Evolutionary conservation across 495 filamentous ascomycete species (phyloP).

Genomic region (Trichoderma reesei): DNA sequence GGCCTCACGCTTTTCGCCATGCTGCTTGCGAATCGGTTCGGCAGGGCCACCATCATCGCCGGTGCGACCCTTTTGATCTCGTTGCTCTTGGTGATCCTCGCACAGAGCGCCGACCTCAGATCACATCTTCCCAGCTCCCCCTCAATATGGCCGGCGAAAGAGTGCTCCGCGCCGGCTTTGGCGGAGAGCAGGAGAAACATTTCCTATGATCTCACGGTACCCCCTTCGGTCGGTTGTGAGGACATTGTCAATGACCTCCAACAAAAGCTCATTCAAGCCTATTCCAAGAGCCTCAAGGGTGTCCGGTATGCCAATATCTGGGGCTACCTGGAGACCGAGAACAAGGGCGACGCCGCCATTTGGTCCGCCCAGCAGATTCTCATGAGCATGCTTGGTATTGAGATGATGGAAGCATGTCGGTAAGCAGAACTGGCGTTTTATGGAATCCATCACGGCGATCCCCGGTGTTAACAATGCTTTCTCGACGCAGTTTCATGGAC

Average conservation of each 20-base stretch:
- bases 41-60: not conserved
- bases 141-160: not conserved
- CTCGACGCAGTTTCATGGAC: conserved; percentile 12
- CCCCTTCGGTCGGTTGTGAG: conserved; percentile 15
- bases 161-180: not conserved
- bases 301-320: conserved; percentile 18
- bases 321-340: conserved; percentile 18
- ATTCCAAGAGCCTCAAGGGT: conserved; percentile 14
- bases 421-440: conserved; percentile 2
- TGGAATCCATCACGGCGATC: not conserved
- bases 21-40: conserved; percentile 4
- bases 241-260: conserved; percentile 16
- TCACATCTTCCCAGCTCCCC: conserved; percentile 1
- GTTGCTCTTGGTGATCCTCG: not conserved
- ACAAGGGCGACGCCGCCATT: conserved; percentile 19
- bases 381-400: conserved; percentile 15
- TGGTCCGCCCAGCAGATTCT: conserved; percentile 17
- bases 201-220: conserved; percentile 16
- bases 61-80: conserved; percentile 1
- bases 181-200: conserved; percentile 6
- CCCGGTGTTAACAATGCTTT: not conserved
- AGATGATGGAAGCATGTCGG: conserved; percentile 15
- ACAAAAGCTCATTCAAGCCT: conserved; percentile 12
- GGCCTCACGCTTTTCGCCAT: not conserved
- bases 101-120: not conserved